Percentiles rank a stretch among this genome's conserved stretches.
Conservation (phyloP, 768 basidiomycete genomes). For the Lyophyllum atratum region DNA sequence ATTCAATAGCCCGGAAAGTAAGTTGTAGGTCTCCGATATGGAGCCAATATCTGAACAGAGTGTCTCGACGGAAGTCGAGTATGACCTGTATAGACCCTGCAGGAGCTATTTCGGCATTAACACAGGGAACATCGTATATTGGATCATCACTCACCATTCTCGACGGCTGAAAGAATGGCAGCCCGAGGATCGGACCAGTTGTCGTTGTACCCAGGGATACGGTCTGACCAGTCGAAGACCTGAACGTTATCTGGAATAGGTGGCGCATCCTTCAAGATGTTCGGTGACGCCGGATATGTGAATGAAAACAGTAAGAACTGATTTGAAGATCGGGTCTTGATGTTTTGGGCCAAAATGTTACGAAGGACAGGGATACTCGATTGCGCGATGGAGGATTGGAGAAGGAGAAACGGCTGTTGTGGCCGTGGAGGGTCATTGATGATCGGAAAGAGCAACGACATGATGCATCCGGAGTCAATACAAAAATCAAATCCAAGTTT, state of each 20-base stretch:
- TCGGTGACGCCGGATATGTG: slow-evolving; percentile 48
- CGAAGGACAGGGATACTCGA: slow-evolving; percentile 58
- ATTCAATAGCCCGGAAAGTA: slow-evolving; percentile 49
- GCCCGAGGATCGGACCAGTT: slow-evolving; percentile 31
- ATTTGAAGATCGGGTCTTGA: slow-evolving; percentile 19
- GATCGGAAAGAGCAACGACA: slow-evolving; percentile 18
- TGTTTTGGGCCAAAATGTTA: slow-evolving; percentile 36
- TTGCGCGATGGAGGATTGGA: slow-evolving; percentile 63
- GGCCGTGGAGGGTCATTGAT: slow-evolving; percentile 17
- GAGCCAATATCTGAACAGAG: slow-evolving; percentile 61
- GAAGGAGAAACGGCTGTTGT: slow-evolving; percentile 48
- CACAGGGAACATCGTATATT: slow-evolving; percentile 12
- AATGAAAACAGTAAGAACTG: slow-evolving; percentile 55
- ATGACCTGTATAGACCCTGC: slow-evolving; percentile 58
- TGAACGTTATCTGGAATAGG: slow-evolving; percentile 31
- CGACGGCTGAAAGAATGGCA: slow-evolving; percentile 42
- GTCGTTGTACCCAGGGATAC: slow-evolving; percentile 55
- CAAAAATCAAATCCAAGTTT: background rate
- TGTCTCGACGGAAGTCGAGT: slow-evolving; percentile 74
- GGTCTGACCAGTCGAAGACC: slow-evolving; percentile 50
- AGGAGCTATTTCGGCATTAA: slow-evolving; percentile 30
- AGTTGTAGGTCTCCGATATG: slow-evolving; percentile 49
- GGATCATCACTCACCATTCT: slow-evolving; percentile 34
- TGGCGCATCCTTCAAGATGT: slow-evolving; percentile 32
- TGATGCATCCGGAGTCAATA: background rate